These are phyloP conservation scores for Fusarium scirpi DNA, from an alignment of 2,329 filamentous ascomycete species.

Conservation along the genomic window DNA sequence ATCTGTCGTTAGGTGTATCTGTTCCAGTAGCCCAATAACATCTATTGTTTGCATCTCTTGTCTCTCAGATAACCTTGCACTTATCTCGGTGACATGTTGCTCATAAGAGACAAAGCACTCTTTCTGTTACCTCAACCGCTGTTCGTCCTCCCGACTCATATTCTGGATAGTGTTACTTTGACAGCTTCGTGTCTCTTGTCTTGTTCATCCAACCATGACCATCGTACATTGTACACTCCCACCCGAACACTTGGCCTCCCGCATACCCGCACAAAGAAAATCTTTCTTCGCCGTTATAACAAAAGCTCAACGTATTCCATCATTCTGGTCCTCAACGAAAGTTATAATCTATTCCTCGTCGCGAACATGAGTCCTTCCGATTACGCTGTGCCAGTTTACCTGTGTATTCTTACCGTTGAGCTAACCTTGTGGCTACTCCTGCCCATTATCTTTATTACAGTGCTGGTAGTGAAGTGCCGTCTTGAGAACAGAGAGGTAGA, in stretches of 20 bases:
- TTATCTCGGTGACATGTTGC: slow-evolving; percentile 30
- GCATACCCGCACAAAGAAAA: slow-evolving; percentile 9
- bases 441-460: slow-evolving; percentile 25
- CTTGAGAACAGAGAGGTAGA: slow-evolving; percentile 20
- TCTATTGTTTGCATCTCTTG: slow-evolving; percentile 15
- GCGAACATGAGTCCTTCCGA: slow-evolving; percentile 35
- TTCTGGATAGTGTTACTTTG: slow-evolving; percentile 32
- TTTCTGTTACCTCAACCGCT: slow-evolving; percentile 19
- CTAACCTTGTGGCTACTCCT: slow-evolving; percentile 37
- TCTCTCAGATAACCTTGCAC: slow-evolving; percentile 6
- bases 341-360: background rate
- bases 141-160: slow-evolving; percentile 25
- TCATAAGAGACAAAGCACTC: slow-evolving; percentile 7
- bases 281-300: slow-evolving; percentile 3
- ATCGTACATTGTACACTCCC: slow-evolving; percentile 38
- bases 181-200: slow-evolving; percentile 35
- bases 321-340: background rate
- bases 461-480: slow-evolving; percentile 17
- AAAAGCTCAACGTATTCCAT: slow-evolving; percentile 7
- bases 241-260: slow-evolving; percentile 22
- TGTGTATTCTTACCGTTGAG: slow-evolving; percentile 28
- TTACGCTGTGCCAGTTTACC: slow-evolving; percentile 37
- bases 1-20: slow-evolving; percentile 18
- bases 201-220: slow-evolving; percentile 34
- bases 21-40: slow-evolving; percentile 14